A percentile compares a stretch with the other conserved stretches of the same genome.
Evolutionary conservation across 2,329 filamentous ascomycete species (phyloP).

Genomic region (Ascochyta clinopodiicola): DNA sequence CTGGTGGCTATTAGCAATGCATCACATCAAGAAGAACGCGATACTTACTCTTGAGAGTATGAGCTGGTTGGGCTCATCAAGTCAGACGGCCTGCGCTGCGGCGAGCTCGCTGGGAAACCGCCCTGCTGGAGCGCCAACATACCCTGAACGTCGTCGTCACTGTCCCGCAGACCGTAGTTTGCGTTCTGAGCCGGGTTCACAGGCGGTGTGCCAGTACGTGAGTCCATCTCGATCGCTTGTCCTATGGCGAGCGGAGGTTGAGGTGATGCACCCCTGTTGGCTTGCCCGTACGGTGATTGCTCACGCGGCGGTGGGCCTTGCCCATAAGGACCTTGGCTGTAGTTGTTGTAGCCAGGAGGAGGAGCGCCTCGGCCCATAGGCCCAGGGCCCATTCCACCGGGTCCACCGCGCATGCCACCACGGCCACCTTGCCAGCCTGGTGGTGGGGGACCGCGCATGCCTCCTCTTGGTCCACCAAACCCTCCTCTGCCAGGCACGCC

Average conservation of each 20-base stretch:
- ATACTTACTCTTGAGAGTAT: conserved; percentile 76
- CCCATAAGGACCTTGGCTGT: conserved; percentile 35
- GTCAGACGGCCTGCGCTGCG: conserved; percentile 35
- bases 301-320: conserved; percentile 38
- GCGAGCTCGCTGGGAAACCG: conserved; percentile 37
- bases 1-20: conserved; percentile 30
- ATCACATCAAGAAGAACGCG: neutral
- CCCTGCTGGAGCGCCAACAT: conserved; percentile 74
- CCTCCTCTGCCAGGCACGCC: conserved; percentile 45
- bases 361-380: conserved; percentile 51
- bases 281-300: conserved; percentile 41
- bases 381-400: conserved; percentile 41
- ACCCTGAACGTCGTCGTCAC: conserved; percentile 74
- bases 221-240: conserved; percentile 82
- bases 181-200: conserved; percentile 18
- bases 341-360: conserved; percentile 52
- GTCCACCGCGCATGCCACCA: conserved; percentile 42
- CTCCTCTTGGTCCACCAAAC: conserved; percentile 45
- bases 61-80: conserved; percentile 66
- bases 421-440: conserved; percentile 51
- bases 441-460: conserved; percentile 50
- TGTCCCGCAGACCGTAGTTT: conserved; percentile 60
- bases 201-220: conserved; percentile 51
- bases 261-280: conserved; percentile 63
- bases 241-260: conserved; percentile 56